Evolutionary conservation across 768 basidiomycete species (phyloP).

Genomic region (Cyclocybe aegerita): DNA sequence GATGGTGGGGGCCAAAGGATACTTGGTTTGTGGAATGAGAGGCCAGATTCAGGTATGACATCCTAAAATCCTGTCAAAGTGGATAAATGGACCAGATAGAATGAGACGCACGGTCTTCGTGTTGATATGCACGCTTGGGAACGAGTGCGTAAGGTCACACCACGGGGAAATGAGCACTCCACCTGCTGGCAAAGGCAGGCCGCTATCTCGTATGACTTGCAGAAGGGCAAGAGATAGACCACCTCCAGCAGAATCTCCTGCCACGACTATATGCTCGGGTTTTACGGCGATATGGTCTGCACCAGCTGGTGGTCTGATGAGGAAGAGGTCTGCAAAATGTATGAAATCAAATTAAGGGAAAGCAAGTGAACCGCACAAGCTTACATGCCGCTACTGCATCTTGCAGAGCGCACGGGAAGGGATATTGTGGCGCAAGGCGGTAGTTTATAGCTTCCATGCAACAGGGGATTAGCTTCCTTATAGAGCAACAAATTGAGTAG

Average conservation of each 20-base stretch:
- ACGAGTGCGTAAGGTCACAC: conserved; percentile 91
- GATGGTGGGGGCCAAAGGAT: conserved; percentile 77
- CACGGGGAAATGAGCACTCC: conserved; percentile 91
- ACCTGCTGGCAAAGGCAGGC: conserved; percentile 82
- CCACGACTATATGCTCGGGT: conserved; percentile 79
- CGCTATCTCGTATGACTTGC: conserved; percentile 83
- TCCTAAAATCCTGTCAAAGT: conserved; percentile 47
- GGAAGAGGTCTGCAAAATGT: conserved; percentile 65
- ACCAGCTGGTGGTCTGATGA: conserved; percentile 83
- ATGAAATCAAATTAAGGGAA: not conserved
- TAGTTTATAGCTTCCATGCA: conserved; percentile 65
- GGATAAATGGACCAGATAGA: not conserved
- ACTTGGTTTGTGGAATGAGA: conserved; percentile 78
- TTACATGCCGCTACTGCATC: conserved; percentile 86
- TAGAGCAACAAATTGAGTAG: not conserved
- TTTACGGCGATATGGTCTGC: conserved; percentile 78
- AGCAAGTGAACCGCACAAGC: conserved; percentile 17
- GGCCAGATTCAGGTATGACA: conserved; percentile 72
- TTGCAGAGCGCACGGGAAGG: conserved; percentile 91
- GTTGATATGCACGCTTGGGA: conserved; percentile 84
- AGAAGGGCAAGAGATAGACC: conserved; percentile 82
- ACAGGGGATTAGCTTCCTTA: conserved; percentile 8
- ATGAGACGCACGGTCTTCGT: conserved; percentile 67
- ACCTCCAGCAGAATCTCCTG: conserved; percentile 93
- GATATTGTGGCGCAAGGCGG: conserved; percentile 93